phyloP scores from a whole-genome alignment of 345 rosid species.

The Citrus australasica region DNA sequence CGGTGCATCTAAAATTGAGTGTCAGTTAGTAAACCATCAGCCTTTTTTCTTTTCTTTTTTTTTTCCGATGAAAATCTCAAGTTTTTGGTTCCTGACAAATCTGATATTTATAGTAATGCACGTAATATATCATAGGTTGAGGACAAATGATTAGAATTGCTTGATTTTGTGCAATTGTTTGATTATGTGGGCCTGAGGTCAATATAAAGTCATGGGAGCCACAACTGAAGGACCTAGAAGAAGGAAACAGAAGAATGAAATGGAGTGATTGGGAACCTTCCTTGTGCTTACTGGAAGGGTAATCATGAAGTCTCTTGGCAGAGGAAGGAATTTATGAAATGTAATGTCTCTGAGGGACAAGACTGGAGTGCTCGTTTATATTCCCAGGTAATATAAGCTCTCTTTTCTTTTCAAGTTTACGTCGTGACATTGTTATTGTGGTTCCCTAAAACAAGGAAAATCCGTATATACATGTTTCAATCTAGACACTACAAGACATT shows the following conservation, averaged over 20 bases:
- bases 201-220: constrained; percentile 72
- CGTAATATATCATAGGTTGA: too few species aligned
- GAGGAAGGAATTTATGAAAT: constrained; percentile 65
- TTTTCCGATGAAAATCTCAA: too few species aligned
- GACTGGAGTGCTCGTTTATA: constrained; percentile 93
- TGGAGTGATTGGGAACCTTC: constrained; percentile 74
- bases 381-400: constrained; percentile 41
- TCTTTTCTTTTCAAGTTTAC: background rate
- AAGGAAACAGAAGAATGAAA: constrained; percentile 41
- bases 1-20: background rate
- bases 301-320: constrained; percentile 63
- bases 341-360: constrained; percentile 56
- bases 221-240: constrained; percentile 41
- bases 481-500: too few species aligned
- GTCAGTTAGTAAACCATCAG: too few species aligned
- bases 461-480: background rate
- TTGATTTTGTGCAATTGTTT: background rate
- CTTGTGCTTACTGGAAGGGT: constrained; percentile 77
- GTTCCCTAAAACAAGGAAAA: background rate
- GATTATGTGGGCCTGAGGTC: constrained; percentile 54
- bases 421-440: too few species aligned
- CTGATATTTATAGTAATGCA: too few species aligned
- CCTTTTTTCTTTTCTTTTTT: too few species aligned
- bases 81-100: too few species aligned
- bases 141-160: too few species aligned